Conservation (phyloP, 2,329 filamentous ascomycete genomes). For the Aspergillus sojae region DNA sequence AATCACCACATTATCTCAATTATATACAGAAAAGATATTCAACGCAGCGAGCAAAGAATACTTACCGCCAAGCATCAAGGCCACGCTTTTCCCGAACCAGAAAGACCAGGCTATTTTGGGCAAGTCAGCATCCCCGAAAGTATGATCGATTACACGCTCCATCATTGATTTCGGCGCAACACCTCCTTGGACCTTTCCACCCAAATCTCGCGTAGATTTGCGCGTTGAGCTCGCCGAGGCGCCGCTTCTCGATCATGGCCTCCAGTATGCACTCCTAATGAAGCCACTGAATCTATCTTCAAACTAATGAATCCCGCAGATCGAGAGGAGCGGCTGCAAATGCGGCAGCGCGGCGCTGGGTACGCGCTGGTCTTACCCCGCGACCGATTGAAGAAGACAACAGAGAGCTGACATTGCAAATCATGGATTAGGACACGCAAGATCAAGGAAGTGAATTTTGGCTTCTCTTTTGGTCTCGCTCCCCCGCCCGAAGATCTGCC, state of each 20-base stretch:
- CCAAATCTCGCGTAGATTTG: slow-evolving; percentile 23
- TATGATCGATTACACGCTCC: slow-evolving; percentile 7
- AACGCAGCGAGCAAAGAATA: no score
- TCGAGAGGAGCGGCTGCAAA: slow-evolving; percentile 57
- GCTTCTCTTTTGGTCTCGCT: slow-evolving; percentile 49
- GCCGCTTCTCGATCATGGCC: slow-evolving; percentile 41
- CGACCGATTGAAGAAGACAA: slow-evolving; percentile 16
- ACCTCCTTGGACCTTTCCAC: neutral
- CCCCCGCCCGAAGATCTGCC: slow-evolving; percentile 21
- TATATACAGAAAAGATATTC: no score
- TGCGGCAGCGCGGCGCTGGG: slow-evolving; percentile 61
- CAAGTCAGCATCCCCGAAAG: neutral
- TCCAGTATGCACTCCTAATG: slow-evolving; percentile 34
- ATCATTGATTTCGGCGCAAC: slow-evolving; percentile 9
- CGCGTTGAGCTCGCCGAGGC: slow-evolving; percentile 35
- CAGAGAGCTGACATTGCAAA: slow-evolving; percentile 26
- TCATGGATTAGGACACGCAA: slow-evolving; percentile 47
- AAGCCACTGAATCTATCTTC: neutral
- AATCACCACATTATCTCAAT: no score
- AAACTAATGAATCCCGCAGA: slow-evolving; percentile 34
- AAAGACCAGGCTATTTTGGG: neutral
- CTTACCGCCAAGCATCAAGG: neutral
- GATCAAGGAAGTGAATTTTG: slow-evolving; percentile 53
- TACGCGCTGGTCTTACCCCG: slow-evolving; percentile 42
- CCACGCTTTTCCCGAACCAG: neutral